Base-by-base conservation (phyloP, 2,329 filamentous ascomycete species). In the Didymellaceae sp. region DNA sequence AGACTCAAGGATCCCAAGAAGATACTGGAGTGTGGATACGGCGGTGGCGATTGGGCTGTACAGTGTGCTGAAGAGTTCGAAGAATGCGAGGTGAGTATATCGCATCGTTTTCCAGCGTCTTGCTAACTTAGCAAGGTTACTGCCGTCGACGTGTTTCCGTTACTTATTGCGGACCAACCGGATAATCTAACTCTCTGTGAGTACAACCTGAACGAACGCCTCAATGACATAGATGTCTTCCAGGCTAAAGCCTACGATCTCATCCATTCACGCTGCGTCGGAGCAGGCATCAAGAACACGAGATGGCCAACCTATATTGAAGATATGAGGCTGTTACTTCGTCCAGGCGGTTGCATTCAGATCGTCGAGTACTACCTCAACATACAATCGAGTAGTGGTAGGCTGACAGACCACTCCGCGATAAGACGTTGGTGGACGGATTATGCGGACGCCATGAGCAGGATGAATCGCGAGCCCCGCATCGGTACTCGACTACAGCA, bases 361-460 rank as follows among this genome's bases (percentile, higher is more conserved):
- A 86, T 96, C 81, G 83, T 90, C n/a, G 92, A 96, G 67, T 83
- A 92, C 62, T 91, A 95, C 66, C 87, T 87, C 71, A 90, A 91
- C 58, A 86, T 90, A 20, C 92, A 96, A 70, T 96, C 90, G 0
- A 86, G 93, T 61, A 95, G 90, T 63, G 91, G 91, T 5, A 85
- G 84, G n/a, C 75, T 94, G 61, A 86, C 84, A 9, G 80, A 86
- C 11, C 42, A 67, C 6, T 67, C 70, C 38, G 68, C 68, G 6
- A 50, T 76, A 9, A 61, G 63, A 21, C 61, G 64, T 34, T 77
- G 74, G 74, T 73, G 66, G 57, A 52, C 55, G 16, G 54, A 51
- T 21, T 77, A 76, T 43, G 66, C 61, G 17, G 41, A 56, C 17
- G 69, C 71, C 8, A 72, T 75, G 68, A 61, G 65, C 30, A 41